Evolutionary conservation across 805 yeast species (phyloP).

Genomic region (Lachancea sp.): DNA sequence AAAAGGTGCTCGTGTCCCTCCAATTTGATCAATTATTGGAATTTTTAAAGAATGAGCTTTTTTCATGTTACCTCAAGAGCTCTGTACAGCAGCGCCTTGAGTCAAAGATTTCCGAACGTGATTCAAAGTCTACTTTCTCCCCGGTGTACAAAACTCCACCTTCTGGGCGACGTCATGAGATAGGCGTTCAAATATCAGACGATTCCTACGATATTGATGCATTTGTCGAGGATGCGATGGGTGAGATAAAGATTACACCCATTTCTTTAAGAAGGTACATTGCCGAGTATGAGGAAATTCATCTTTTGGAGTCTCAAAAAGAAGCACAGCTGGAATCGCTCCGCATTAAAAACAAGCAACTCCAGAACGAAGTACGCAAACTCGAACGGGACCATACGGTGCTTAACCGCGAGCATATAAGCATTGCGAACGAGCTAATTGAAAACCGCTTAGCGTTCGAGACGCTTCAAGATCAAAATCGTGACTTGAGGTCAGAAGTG

Average conservation of each 20-base stretch:
- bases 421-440: constrained; percentile 81
- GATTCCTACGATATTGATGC: constrained; percentile 57
- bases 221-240: constrained; percentile 72
- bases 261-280: constrained; percentile 62
- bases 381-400: constrained; percentile 63
- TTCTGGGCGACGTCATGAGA: background rate
- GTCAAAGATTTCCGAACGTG: background rate
- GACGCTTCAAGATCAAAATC: constrained; percentile 67
- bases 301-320: constrained; percentile 57
- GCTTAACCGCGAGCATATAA: constrained; percentile 76
- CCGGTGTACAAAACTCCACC: background rate
- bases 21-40: constrained; percentile 72
- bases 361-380: constrained; percentile 65
- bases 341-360: constrained; percentile 59
- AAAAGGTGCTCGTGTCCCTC: constrained; percentile 48
- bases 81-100: constrained; percentile 16
- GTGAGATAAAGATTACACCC: constrained; percentile 61
- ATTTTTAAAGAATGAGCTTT: constrained; percentile 72
- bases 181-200: constrained; percentile 17
- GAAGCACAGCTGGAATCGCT: constrained; percentile 58
- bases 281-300: constrained; percentile 70
- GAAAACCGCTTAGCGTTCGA: constrained; percentile 71
- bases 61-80: constrained; percentile 55
- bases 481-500: constrained; percentile 46
- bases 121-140: background rate